Conservation (phyloP, 2,329 filamentous ascomycete species). For the Verticillium alfalfae region DNA sequence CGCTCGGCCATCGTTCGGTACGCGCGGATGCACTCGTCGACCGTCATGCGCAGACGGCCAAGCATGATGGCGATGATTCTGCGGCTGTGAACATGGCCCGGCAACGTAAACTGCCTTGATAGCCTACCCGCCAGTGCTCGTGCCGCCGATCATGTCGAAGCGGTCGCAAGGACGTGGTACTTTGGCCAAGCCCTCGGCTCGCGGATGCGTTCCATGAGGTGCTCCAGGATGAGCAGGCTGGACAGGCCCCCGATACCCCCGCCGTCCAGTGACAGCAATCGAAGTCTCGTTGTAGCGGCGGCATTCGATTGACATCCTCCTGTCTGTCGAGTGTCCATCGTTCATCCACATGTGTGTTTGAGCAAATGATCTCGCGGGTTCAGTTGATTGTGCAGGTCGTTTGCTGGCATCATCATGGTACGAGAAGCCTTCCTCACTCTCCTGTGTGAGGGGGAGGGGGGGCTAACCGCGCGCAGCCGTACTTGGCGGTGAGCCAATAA, state of each 20-base stretch:
- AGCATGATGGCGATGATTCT: conserved; percentile 34
- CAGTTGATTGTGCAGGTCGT: too few relatives aligned
- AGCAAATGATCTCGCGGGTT: conserved; percentile 2
- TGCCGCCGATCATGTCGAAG: conserved; percentile 24
- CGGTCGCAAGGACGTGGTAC: conserved; percentile 13
- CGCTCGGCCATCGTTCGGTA: conserved; percentile 1
- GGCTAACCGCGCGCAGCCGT: too few relatives aligned
- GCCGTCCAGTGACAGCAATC: too few relatives aligned
- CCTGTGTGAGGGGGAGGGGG: too few relatives aligned
- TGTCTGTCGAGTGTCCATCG: too few relatives aligned
- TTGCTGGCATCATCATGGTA: too few relatives aligned
- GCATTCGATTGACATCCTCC: too few relatives aligned
- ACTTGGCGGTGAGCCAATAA: too few relatives aligned
- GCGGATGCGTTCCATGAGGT: conserved; percentile 16
- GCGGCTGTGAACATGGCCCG: background rate
- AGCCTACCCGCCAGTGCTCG: conserved; percentile 17
- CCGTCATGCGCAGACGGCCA: conserved; percentile 16
- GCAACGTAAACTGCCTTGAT: background rate
- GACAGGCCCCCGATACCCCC: conserved; percentile 24
- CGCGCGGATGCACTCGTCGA: background rate
- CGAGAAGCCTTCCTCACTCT: too few relatives aligned
- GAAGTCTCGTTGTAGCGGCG: too few relatives aligned
- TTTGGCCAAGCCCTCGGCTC: background rate
- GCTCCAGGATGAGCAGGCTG: conserved; percentile 18
- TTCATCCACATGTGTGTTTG: too few relatives aligned